These are phyloP conservation scores for Backusella westeae DNA, from an alignment of 192 early-diverging fungal genomes.

Conservation along the genomic window DNA sequence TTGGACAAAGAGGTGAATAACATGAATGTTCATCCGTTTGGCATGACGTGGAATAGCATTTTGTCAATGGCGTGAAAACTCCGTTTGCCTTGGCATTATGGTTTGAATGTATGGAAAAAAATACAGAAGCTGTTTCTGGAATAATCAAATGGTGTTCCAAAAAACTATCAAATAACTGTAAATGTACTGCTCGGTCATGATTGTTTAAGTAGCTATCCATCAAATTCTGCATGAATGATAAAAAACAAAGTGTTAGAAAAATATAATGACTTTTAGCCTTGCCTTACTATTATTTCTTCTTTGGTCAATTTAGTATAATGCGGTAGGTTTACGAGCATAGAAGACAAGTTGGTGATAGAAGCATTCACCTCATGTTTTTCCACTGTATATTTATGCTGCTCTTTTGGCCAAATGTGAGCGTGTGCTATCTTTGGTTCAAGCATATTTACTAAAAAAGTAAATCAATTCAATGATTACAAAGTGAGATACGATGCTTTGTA, in stretches of 20 bases:
- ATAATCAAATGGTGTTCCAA: neutral
- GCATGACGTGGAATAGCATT: slow-evolving; percentile 22
- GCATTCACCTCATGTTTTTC: neutral
- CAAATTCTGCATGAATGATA: neutral
- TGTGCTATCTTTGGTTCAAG: neutral
- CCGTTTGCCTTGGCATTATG: neutral
- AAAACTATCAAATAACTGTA: slow-evolving; percentile 1
- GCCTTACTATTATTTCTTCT: slow-evolving; percentile 4
- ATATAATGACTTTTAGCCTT: neutral
- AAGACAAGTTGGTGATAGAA: neutral
- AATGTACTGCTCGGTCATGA: neutral
- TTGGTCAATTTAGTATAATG: neutral
- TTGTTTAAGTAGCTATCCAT: neutral
- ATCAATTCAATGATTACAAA: neutral
- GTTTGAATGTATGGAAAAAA: neutral
- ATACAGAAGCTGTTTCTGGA: neutral
- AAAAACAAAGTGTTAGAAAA: neutral
- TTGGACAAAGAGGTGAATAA: slow-evolving; percentile 15
- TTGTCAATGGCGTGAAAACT: slow-evolving; percentile 1
- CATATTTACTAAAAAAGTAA: neutral
- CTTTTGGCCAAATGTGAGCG: neutral
- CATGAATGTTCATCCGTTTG: neutral
- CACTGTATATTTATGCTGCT: neutral
- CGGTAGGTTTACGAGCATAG: neutral
- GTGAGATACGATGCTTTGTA: neutral